Evolutionary conservation across 805 yeast genomes (phyloP).

Genomic region (Lipomyces oligophaga): DNA sequence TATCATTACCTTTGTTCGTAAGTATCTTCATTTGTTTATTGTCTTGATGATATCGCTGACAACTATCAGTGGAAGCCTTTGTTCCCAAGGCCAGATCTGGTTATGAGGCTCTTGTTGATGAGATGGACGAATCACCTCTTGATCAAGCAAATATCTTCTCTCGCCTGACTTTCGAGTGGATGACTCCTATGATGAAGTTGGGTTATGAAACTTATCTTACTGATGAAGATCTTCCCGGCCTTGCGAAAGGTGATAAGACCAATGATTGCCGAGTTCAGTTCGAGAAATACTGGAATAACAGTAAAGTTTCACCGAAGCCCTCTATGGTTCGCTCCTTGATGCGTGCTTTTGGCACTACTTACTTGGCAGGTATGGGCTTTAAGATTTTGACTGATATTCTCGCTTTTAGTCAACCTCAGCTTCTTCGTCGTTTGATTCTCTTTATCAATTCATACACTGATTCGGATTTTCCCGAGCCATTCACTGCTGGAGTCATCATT

Average conservation of each 20-base stretch:
- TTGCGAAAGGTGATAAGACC: constrained; percentile 67
- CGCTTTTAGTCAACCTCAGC: constrained; percentile 84
- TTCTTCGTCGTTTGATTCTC: constrained; percentile 61
- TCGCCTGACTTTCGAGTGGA: constrained; percentile 80
- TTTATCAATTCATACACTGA: constrained; percentile 50
- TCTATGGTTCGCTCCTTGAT: constrained; percentile 60
- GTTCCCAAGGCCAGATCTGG: constrained; percentile 40
- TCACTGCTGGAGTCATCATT: constrained; percentile 58
- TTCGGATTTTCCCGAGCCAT: constrained; percentile 43
- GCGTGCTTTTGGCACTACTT: constrained; percentile 72
- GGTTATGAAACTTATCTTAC: constrained; percentile 61
- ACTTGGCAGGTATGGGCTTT: constrained; percentile 65
- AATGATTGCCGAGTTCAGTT: constrained; percentile 49
- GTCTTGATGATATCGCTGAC: not conserved
- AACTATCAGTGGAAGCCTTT: constrained; percentile 41
- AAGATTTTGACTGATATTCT: constrained; percentile 72
- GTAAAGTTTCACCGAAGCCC: constrained; percentile 42
- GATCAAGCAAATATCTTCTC: constrained; percentile 70
- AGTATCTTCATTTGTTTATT: not conserved
- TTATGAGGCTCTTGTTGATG: constrained; percentile 37
- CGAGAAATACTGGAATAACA: constrained; percentile 56
- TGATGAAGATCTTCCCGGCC: constrained; percentile 65
- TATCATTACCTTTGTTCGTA: constrained; percentile 21
- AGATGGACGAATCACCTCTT: constrained; percentile 42
- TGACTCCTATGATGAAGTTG: constrained; percentile 74